Evolutionary conservation across 2,329 filamentous ascomycete genomes (phyloP).

Genomic region (Leptographium lundbergii): DNA sequence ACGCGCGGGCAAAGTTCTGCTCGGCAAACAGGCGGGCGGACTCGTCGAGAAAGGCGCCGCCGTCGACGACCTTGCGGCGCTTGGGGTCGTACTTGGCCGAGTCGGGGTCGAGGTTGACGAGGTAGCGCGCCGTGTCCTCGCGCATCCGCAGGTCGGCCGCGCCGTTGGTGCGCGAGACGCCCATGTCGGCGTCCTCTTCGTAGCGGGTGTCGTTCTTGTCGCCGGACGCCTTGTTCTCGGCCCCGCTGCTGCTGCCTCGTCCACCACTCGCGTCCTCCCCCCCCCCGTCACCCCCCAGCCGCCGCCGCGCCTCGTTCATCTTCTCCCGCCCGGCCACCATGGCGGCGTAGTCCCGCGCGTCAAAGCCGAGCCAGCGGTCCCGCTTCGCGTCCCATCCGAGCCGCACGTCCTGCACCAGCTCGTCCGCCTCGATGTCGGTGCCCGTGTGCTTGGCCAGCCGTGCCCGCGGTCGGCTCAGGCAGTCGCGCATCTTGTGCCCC

Average conservation of each 20-base stretch:
- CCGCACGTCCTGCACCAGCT: constrained; percentile 71
- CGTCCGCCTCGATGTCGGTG: constrained; percentile 85
- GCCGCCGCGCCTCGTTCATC: constrained; percentile 61
- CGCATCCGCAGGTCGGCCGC: constrained; percentile 83
- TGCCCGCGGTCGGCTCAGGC: constrained; percentile 76
- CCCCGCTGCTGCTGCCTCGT: constrained; percentile 38
- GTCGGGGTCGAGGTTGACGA: constrained; percentile 87
- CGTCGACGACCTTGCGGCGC: constrained; percentile 79
- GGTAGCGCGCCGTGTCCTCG: constrained; percentile 95
- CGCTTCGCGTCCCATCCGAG: constrained; percentile 95
- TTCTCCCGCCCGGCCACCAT: constrained; percentile 87
- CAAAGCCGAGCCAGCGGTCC: constrained; percentile 98
- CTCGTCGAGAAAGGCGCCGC: constrained; percentile 66
- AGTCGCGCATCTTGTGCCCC: constrained; percentile 93
- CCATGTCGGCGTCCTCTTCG: constrained; percentile 94
- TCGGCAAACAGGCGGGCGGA: constrained; percentile 78
- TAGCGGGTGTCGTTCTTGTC: constrained; percentile 32
- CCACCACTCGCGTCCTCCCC: constrained; percentile 38
- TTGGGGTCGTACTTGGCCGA: constrained; percentile 98
- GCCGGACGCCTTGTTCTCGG: too few relatives aligned
- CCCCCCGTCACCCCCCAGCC: constrained; percentile 34
- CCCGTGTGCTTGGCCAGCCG: constrained; percentile 87
- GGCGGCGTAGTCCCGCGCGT: constrained; percentile 68
- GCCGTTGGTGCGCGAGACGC: constrained; percentile 78
- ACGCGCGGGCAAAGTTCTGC: constrained; percentile 79